phyloP scores from a whole-genome alignment of 176 grass and related monocot genomes.

The Rhynchospora tenuis region DNA sequence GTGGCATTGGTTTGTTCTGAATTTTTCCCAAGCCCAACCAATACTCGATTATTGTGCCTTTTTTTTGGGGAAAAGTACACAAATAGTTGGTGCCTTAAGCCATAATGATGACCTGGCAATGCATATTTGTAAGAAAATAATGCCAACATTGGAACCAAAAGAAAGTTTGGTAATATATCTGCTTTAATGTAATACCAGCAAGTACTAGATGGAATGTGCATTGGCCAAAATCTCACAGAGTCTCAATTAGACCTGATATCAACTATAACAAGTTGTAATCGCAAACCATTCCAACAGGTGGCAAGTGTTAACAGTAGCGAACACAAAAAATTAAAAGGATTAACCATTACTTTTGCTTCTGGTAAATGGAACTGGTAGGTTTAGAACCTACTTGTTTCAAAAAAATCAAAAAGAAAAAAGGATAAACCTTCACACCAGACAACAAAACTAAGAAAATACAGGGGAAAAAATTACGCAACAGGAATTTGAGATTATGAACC shows the following conservation, averaged over 20 bases:
- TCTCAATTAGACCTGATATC: neutral
- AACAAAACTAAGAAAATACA: neutral
- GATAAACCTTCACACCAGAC: neutral
- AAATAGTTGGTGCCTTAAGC: too few species aligned
- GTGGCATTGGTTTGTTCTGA: too few species aligned
- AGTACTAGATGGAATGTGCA: neutral
- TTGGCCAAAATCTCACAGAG: neutral
- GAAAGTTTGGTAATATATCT: neutral
- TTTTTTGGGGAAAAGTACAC: too few species aligned
- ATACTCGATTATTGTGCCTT: too few species aligned
- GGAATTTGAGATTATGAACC: constrained; percentile 34
- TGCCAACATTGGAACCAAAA: neutral
- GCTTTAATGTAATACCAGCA: neutral
- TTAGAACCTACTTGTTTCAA: too few species aligned
- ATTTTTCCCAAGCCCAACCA: too few species aligned
- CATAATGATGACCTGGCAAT: too few species aligned
- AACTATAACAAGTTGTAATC: neutral
- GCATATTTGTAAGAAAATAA: too few species aligned
- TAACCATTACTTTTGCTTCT: too few species aligned
- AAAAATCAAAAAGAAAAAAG: too few species aligned
- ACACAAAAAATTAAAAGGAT: neutral
- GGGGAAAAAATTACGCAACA: neutral
- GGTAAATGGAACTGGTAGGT: too few species aligned
- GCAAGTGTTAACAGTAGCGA: neutral
- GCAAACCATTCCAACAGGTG: neutral